Evolutionary conservation across 768 basidiomycete genomes (phyloP).

Genomic region (Multifurca ochricompacta): DNA sequence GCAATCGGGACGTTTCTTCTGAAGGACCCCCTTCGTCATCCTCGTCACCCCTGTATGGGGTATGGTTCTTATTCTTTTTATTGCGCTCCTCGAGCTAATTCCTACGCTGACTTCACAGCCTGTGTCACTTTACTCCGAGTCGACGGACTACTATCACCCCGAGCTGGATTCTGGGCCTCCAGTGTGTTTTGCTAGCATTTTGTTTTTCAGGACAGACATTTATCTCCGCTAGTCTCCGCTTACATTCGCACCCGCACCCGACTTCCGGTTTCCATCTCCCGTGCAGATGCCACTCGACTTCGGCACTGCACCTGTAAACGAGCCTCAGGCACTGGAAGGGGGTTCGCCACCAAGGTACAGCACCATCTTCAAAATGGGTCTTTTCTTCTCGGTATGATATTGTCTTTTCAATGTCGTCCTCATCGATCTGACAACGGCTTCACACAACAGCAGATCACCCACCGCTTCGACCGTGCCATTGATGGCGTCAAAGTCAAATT

Average conservation of each 20-base stretch:
- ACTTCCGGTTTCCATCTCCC: not conserved
- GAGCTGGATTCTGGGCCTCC: not conserved
- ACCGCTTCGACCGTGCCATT: not conserved
- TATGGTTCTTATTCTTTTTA: not conserved
- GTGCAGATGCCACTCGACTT: not conserved
- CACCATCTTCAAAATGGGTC: not conserved
- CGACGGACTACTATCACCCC: not conserved
- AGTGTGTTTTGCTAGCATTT: not conserved
- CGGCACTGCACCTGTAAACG: not conserved
- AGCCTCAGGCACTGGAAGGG: not conserved
- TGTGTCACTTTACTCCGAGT: constrained; percentile 1
- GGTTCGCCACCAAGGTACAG: not conserved
- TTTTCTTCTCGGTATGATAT: not conserved
- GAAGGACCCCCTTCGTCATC: not conserved
- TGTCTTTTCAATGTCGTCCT: not conserved
- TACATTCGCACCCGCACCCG: not conserved
- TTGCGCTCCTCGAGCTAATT: not conserved
- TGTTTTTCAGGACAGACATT: not conserved
- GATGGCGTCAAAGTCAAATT: constrained; percentile 9
- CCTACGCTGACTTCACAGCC: not conserved
- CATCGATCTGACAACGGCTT: not conserved
- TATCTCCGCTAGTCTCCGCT: constrained; percentile 6
- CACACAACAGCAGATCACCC: not conserved
- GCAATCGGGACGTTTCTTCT: not conserved
- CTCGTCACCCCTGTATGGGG: constrained; percentile 8